phyloP scores from a whole-genome alignment of 31 red algal genomes.

The Asparagopsis taxiformis region DNA sequence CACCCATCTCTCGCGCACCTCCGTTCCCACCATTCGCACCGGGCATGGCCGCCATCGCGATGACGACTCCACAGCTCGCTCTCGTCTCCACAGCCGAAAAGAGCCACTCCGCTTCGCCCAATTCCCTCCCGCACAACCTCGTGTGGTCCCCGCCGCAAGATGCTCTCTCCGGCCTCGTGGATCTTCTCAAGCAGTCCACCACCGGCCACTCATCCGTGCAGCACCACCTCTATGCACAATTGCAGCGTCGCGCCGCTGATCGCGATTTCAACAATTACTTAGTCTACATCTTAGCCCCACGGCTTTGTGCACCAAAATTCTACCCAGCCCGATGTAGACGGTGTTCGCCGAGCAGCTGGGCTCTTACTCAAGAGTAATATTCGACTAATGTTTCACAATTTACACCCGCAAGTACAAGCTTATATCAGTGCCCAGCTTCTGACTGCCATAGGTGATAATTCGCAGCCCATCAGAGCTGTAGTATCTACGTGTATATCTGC shows the following conservation, averaged over 20 bases:
- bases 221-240: constrained; percentile 47
- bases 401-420: constrained; percentile 40
- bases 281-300: constrained; percentile 75
- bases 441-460: constrained; percentile 67
- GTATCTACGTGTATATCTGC: constrained; percentile 71
- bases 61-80: constrained; percentile 37
- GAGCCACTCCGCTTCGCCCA: constrained; percentile 2
- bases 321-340: constrained; percentile 13
- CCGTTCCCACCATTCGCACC: constrained; percentile 7
- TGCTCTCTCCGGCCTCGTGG: constrained; percentile 41
- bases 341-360: constrained; percentile 65
- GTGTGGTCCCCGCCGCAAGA: constrained; percentile 54
- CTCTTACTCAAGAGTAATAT: constrained; percentile 82
- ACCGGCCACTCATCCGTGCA: constrained; percentile 56
- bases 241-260: constrained; percentile 51
- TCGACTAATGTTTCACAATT: constrained; percentile 33
- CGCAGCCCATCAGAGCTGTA: constrained; percentile 43
- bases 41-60: constrained; percentile 41
- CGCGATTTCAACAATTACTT: constrained; percentile 84
- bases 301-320: constrained; percentile 2
- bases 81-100: constrained; percentile 17
- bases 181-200: constrained; percentile 58
- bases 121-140: not conserved
- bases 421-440: constrained; percentile 64
- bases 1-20: too few relatives aligned